A percentile compares a stretch with the other conserved stretches of the same genome.
Evolutionary conservation across 768 basidiomycete genomes (phyloP).

Genomic region (Mrakia blollopis): DNA sequence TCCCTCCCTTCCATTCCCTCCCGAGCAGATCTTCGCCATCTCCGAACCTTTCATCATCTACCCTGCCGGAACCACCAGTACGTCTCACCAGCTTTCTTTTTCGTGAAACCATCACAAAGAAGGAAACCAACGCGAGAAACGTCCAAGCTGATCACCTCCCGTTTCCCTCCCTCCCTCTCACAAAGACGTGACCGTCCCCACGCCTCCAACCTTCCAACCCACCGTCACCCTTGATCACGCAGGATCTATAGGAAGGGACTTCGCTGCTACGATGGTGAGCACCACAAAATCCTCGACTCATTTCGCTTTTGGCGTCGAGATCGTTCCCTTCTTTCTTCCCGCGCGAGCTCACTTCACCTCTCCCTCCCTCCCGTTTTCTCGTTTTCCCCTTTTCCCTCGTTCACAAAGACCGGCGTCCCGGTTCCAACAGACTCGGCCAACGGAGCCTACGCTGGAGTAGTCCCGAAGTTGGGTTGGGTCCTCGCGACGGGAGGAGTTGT

Average conservation of each 20-base stretch:
- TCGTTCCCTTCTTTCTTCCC: neutral
- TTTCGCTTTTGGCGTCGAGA: neutral
- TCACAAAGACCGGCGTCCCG: neutral
- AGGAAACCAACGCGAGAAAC: neutral
- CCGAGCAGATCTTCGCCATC: neutral
- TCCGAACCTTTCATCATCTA: neutral
- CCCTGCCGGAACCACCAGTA: neutral
- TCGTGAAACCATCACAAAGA: neutral
- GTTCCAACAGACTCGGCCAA: neutral
- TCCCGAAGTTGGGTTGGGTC: neutral
- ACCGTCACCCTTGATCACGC: conserved; percentile 1
- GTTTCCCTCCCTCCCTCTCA: neutral
- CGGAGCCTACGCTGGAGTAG: neutral
- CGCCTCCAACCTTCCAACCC: neutral
- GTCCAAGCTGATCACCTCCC: neutral
- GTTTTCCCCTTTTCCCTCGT: neutral
- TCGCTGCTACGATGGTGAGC: neutral
- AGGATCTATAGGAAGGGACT: neutral
- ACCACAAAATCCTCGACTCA: too few relatives aligned
- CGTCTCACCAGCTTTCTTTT: neutral
- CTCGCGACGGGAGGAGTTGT: neutral
- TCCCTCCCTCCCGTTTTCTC: neutral
- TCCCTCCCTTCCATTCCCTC: neutral
- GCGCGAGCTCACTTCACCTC: neutral
- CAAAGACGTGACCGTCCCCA: conserved; percentile 9